Evolutionary conservation across 2,329 filamentous ascomycete genomes (phyloP).

Genomic region (Calycina marina): DNA sequence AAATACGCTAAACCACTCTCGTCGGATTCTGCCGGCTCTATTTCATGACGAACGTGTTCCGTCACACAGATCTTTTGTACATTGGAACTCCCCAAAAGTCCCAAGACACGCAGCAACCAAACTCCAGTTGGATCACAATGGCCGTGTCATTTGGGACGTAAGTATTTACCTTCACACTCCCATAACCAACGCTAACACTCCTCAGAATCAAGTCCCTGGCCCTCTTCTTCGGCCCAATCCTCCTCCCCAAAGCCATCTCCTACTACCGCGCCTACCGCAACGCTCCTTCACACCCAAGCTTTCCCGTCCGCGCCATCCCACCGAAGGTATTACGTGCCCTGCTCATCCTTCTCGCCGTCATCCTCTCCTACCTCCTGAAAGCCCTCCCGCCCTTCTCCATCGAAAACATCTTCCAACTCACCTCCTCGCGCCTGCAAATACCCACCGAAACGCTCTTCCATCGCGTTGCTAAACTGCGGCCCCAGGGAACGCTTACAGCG

Average conservation of each 20-base stretch:
- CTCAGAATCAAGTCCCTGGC: constrained; percentile 29
- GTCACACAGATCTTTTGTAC: no score
- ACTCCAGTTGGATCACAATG: constrained; percentile 20
- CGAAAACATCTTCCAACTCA: constrained; percentile 68
- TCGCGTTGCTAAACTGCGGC: constrained; percentile 47
- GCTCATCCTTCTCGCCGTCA: constrained; percentile 38
- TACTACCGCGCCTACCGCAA: constrained; percentile 44
- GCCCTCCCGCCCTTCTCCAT: constrained; percentile 55
- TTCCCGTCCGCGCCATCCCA: constrained; percentile 41
- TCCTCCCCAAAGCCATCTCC: constrained; percentile 50
- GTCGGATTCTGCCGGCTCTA: no score
- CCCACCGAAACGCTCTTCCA: constrained; percentile 75
- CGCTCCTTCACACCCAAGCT: constrained; percentile 28
- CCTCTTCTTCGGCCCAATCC: constrained; percentile 50
- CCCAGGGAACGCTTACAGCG: constrained; percentile 33
- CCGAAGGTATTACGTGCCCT: constrained; percentile 39
- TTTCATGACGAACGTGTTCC: no score
- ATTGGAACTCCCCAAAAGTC: no score
- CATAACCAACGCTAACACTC: constrained; percentile 21
- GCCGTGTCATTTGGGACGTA: constrained; percentile 34
- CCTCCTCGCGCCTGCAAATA: constrained; percentile 70
- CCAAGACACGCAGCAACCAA: no score
- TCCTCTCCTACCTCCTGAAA: constrained; percentile 40
- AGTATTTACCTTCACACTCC: constrained; percentile 20
- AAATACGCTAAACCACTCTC: no score